Conservation (phyloP, 164 flowering plant species). For the Tetracentron sinense region DNA sequence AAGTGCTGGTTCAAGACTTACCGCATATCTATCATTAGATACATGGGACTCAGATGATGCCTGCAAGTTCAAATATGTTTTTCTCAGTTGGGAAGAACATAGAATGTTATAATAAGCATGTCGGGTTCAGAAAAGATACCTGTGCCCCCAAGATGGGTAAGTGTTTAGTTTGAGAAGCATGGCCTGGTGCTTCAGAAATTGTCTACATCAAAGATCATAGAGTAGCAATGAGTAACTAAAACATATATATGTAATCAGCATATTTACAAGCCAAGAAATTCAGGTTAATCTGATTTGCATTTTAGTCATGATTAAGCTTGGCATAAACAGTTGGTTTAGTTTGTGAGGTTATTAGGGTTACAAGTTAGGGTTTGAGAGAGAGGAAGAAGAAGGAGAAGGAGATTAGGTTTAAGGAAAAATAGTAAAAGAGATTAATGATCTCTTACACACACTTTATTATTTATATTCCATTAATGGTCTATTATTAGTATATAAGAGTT, state of each 20-base stretch:
- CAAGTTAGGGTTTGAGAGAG: too few relatives aligned
- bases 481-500: too few relatives aligned
- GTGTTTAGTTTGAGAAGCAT: constrained; percentile 18
- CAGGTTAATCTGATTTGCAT: background rate
- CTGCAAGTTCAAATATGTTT: constrained; percentile 35
- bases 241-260: constrained; percentile 1
- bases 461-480: too few relatives aligned
- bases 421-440: too few relatives aligned
- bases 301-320: background rate
- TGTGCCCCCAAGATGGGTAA: constrained; percentile 2
- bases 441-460: too few relatives aligned
- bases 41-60: constrained; percentile 23
- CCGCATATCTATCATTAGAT: constrained; percentile 41
- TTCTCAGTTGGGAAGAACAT: background rate
- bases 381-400: too few relatives aligned
- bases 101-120: background rate
- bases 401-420: too few relatives aligned
- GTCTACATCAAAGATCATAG: constrained; percentile 24
- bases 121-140: constrained; percentile 20
- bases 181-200: constrained; percentile 12
- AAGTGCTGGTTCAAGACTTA: constrained; percentile 25
- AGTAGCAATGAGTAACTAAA: background rate
- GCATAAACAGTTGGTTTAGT: background rate
- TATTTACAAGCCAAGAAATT: background rate
- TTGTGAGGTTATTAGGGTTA: too few relatives aligned